Evolutionary conservation across 768 basidiomycete species (phyloP), one percentile per base, ranked within the genome.

Genomic region (Suillus weaverae): DNA sequence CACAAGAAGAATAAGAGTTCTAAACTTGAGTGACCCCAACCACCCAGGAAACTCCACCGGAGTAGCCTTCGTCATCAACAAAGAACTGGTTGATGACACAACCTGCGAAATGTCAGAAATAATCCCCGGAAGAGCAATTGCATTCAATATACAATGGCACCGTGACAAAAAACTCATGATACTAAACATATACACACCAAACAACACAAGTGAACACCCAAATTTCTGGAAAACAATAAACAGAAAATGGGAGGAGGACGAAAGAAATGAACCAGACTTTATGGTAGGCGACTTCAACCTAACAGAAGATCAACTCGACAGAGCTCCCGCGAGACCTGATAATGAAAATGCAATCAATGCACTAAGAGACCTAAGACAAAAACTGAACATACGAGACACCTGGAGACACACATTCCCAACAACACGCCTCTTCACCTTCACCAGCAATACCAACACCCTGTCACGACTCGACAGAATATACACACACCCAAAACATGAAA

Each of bases 171-270:
- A 61, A 16, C 30, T 66, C 0, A 56, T 30, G 0, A 54, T 74
- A 3, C 33, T 33, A 4, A 72, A 70, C 30, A 41, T 73, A 33
- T 74, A 74, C 38, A 69, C 72, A 0, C 72, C 72, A 0, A 73
- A 69, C 26, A 33, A 50, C 0, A 14, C 32, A 2, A 14, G 22
- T 2, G 1, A 62, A 35, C 41, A 57, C 39, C 4, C n/a, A 5
- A 20, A 14, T 0, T 75, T 71, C 62, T 75, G 71, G 71, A 46
- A 69, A 1, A 33, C 22, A 1, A 36, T 71, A 11, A 26, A n/a
- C 0, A 5, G 35, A 26, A 30, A 60, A 20, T 68, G 62, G 60
- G 22, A 14, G 8, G 41, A 60, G 4, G n/a, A 59, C 3, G 55
- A 70, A 16, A 30, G 67, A 26, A 67, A 67, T 1, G 33, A 59